phyloP scores from a whole-genome alignment of 768 basidiomycete species.

The Tylopilus sp. region DNA sequence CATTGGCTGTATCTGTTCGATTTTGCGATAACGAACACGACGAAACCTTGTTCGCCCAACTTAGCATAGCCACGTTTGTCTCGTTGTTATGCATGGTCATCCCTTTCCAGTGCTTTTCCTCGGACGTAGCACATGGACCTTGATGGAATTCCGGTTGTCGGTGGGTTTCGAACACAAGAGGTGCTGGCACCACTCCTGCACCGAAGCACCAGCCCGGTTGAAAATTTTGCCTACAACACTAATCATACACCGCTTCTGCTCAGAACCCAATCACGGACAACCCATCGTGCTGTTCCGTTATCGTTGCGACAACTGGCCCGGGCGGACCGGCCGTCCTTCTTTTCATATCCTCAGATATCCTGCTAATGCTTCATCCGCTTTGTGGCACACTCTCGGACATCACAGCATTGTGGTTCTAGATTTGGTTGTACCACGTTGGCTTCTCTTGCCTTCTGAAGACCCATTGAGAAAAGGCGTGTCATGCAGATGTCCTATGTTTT shows the following conservation, averaged over 20 bases:
- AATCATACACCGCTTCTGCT: constrained; percentile 9
- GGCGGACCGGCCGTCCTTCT: background rate
- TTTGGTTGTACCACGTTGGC: constrained; percentile 2
- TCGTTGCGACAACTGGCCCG: background rate
- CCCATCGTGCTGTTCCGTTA: background rate
- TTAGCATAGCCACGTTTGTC: constrained; percentile 9
- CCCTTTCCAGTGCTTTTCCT: constrained; percentile 2
- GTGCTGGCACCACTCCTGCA: background rate
- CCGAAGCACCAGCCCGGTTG: background rate
- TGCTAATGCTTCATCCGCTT: constrained; percentile 24
- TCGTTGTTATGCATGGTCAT: constrained; percentile 20
- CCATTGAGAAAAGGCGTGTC: background rate
- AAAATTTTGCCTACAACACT: no score
- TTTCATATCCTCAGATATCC: constrained; percentile 17
- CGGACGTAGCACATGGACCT: background rate
- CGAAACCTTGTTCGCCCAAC: background rate
- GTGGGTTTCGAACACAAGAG: background rate
- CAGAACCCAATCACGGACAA: constrained; percentile 1
- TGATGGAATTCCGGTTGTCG: background rate
- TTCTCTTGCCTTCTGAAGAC: constrained; percentile 1
- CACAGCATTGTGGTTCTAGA: constrained; percentile 23
- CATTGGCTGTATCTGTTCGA: constrained; percentile 6
- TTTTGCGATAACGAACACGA: constrained; percentile 12
- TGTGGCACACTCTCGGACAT: constrained; percentile 30
- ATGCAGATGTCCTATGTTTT: constrained; percentile 1